These are phyloP conservation scores for Zygosaccharomyces pseudorouxii DNA, from an alignment of 805 yeast genomes.

Conservation along the genomic window DNA sequence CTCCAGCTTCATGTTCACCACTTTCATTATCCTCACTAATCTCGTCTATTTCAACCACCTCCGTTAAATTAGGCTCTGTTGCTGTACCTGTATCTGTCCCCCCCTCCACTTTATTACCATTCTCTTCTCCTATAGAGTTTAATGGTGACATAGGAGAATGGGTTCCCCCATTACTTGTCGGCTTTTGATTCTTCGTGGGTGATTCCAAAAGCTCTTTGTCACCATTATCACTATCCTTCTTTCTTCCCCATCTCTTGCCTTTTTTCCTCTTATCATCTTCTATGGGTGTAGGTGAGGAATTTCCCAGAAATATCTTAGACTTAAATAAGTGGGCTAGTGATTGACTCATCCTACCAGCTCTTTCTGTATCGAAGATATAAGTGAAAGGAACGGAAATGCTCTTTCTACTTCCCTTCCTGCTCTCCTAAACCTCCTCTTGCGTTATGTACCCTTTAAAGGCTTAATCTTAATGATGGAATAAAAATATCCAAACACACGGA, in stretches of 20 bases:
- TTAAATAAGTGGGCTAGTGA: slow-evolving; percentile 23
- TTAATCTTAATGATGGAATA: too few species aligned
- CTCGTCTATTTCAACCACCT: background rate
- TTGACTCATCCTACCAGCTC: slow-evolving; percentile 19
- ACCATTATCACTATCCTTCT: background rate
- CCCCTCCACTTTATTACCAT: background rate
- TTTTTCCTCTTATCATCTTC: slow-evolving; percentile 8
- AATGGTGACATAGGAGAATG: slow-evolving; percentile 8
- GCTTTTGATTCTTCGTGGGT: background rate
- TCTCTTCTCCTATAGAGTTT: slow-evolving; percentile 20
- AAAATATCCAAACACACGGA: too few species aligned
- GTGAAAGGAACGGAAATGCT: too few species aligned
- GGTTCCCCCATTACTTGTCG: background rate
- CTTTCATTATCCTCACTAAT: background rate
- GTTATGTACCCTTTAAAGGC: too few species aligned
- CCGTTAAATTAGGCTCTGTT: background rate
- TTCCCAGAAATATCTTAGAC: slow-evolving; percentile 20
- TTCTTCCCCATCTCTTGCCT: slow-evolving; percentile 10
- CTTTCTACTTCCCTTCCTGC: background rate
- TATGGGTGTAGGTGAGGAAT: background rate
- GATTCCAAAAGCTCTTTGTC: background rate
- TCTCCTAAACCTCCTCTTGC: background rate
- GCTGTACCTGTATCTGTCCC: background rate
- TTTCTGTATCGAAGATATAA: too few species aligned
- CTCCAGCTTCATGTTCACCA: background rate